Base-by-base conservation (phyloP, 2,329 filamentous ascomycete species). In the Cladosporium halotolerans region DNA sequence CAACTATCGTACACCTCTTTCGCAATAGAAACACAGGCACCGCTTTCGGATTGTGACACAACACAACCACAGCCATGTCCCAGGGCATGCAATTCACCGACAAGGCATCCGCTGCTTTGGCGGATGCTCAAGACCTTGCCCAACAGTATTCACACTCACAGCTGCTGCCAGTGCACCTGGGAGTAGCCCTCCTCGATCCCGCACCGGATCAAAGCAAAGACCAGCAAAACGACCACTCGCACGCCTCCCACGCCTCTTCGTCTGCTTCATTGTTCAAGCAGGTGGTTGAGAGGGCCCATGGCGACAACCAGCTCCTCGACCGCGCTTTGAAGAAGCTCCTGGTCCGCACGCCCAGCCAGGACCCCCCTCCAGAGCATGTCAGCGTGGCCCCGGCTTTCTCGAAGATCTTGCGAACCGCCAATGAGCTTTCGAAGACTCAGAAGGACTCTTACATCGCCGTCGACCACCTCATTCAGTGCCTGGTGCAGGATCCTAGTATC, bases 361-460 rank as follows among this genome's bases (percentile, higher is more conserved):
- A 96, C 62, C 93, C 93, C 11, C 91, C 93, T 10, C 93, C 93
- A 56, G 92, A 97, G 68, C 83, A 86, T 62, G 85, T 95, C 53
- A 84, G 88, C 52, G 83, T 95, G 63, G 85, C 91, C 9, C 89
- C 90, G 1, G 78, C 83, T 8, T 91, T 97, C 72, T 83, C 85
- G 58, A 88, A 86, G 62, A 81, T 96, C 54, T 78, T 99, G 48
- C 82, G 90, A 62, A 83, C 88, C 61, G 90, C 93, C 2, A 84
- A 88, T 69, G 90, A 97, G 32, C 73, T 99, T 52, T 92, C 95
- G 63, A 96, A 95, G 74, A 90, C 91, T n/a, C 93, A 99, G 66
- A 97, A 96, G 65, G 93, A 99, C 69, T 89, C 84, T 60, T 99
- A 84, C 71, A 88, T 99, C 59, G 93, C 92, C 39, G 85, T 97